Base-by-base conservation (phyloP, 2,329 filamentous ascomycete genomes). In the Stagonosporopsis rhizophila region DNA sequence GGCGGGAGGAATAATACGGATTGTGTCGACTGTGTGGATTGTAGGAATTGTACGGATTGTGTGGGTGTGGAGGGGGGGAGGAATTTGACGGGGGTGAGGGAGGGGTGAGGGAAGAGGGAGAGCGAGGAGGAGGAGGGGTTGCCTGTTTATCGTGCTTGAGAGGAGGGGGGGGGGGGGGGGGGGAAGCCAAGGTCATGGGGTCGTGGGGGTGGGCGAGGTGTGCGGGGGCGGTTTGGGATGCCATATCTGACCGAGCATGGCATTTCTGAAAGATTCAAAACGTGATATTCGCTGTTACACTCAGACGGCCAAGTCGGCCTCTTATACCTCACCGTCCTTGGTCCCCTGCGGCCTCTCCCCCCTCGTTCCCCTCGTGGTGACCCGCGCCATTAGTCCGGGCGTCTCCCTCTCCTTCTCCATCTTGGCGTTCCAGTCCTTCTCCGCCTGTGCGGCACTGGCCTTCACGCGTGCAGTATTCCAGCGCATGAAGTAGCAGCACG, bases 401-500 rank as follows among this genome's bases (percentile, higher is more conserved):
- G 60, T 55, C 35, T 66, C 68, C 28, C 59, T 59, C 60, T 71
- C 64, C 45, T 65, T 73, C 22, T 67, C 65, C 70, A 73, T 73
- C 58, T 64, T 64, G 14, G 52, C 57, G 20, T 68, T 53, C 70
- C 69, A 73, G 17, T 64, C 60, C 4, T 44, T 56, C 49, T 72
- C 70, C 19, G 34, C 46, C 32, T 66, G 48, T 12, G 65, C 68
- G n/a, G 65, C 60, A 15, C 64, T 61, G 30, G 52, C 61, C 58
- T 71, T 71, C 25, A 60, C 61, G 8, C 64, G 39, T 14, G 54
- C 52, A 2, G 67, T 75, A 60, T 78, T 79, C 69, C 74, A 80
- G 37, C 74, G 63, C 74, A 79, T 76, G 49, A 74, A 79, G 52
- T 74, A 76, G 54, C 77, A 79, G 35, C 71, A 71, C 3, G 84